Evolutionary conservation across 2,329 filamentous ascomycete genomes (phyloP).

Genomic region (Aspergillus viridinutans): DNA sequence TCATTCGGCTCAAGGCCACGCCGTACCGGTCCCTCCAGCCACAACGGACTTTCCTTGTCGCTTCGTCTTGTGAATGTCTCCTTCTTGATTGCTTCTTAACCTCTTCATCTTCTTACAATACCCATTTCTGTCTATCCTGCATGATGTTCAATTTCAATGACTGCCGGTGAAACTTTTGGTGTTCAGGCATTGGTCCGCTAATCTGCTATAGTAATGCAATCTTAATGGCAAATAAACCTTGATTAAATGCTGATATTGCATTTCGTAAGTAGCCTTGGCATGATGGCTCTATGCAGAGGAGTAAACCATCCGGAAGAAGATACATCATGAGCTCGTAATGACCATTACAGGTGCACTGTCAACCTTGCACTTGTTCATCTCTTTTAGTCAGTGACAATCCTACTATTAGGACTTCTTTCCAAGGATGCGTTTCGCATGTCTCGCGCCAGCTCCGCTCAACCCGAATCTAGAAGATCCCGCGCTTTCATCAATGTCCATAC

Average conservation of each 20-base stretch:
- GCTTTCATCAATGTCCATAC: slow-evolving; percentile 41
- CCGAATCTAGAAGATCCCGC: slow-evolving; percentile 23
- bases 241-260: neutral
- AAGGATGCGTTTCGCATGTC: slow-evolving; percentile 35
- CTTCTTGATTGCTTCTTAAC: slow-evolving; percentile 7
- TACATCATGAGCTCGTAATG: neutral
- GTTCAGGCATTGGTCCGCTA: slow-evolving; percentile 15
- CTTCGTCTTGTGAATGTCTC: slow-evolving; percentile 22
- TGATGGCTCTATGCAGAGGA: neutral
- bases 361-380: neutral
- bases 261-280: neutral
- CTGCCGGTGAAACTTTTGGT: slow-evolving; percentile 22
- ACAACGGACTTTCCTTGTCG: slow-evolving; percentile 10
- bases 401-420: slow-evolving; percentile 30
- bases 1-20: neutral
- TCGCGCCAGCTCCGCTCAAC: slow-evolving; percentile 13
- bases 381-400: neutral
- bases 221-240: slow-evolving; percentile 2
- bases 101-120: slow-evolving; percentile 28
- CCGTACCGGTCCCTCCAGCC: too few relatives aligned
- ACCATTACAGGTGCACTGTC: neutral
- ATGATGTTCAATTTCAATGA: slow-evolving; percentile 24
- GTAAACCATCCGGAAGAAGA: neutral
- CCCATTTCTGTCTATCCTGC: slow-evolving; percentile 26
- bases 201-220: slow-evolving; percentile 10